Percentiles rank a stretch among this genome's conserved stretches.
Evolutionary conservation across 1,284 basidiomycete species (phyloP).

Genomic region (Coriolopsis trogii): DNA sequence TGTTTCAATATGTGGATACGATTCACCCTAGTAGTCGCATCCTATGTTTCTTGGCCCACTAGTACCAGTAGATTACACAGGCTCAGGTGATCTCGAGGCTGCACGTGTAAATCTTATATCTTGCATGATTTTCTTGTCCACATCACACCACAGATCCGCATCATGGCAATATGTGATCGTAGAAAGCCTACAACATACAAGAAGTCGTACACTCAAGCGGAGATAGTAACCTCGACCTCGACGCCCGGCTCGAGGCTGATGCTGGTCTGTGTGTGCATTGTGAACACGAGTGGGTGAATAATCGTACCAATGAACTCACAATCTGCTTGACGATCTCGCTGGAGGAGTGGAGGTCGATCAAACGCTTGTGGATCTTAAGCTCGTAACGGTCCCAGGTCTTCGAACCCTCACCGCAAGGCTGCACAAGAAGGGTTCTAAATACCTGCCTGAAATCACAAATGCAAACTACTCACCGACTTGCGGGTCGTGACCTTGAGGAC

Average conservation of each 20-base stretch:
- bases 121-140: too few relatives aligned
- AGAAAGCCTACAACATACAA: slow-evolving; percentile 21
- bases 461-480: slow-evolving; percentile 76
- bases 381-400: slow-evolving; percentile 99
- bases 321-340: slow-evolving; percentile 99
- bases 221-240: slow-evolving; percentile 99
- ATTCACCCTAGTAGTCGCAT: slow-evolving; percentile 16
- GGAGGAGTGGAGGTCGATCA: slow-evolving; percentile 98
- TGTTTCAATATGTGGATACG: slow-evolving; percentile 25
- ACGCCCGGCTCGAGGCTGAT: slow-evolving; percentile 99
- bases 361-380: slow-evolving; percentile 99
- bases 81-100: too few relatives aligned
- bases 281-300: background rate
- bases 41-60: too few relatives aligned
- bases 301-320: slow-evolving; percentile 58
- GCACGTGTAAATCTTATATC: too few relatives aligned
- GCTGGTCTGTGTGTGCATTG: slow-evolving; percentile 69
- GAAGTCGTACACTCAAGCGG: slow-evolving; percentile 43
- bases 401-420: slow-evolving; percentile 99
- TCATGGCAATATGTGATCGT: slow-evolving; percentile 10
- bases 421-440: background rate
- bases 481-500: slow-evolving; percentile 98
- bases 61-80: too few relatives aligned
- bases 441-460: background rate
- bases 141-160: too few relatives aligned